Conservation (phyloP, 805 yeast genomes). For the Starmerella asiatica region DNA sequence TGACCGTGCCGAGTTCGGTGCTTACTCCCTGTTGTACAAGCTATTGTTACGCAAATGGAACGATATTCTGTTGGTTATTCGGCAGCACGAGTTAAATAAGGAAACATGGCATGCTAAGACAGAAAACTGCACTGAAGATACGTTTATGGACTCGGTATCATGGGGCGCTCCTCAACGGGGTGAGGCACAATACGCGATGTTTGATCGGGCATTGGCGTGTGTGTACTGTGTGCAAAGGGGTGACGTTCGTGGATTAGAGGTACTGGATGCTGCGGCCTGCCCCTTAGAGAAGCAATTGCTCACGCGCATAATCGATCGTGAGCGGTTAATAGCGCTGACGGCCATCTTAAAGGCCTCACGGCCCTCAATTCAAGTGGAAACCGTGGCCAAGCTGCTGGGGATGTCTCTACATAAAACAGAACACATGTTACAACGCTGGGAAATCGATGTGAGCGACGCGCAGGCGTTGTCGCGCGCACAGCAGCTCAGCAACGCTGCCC, state of each 20-base stretch:
- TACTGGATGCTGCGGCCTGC: not conserved
- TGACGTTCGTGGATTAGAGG: not conserved
- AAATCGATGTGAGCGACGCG: not conserved
- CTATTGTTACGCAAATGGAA: conserved; percentile 10
- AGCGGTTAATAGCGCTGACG: conserved; percentile 3
- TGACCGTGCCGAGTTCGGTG: conserved; percentile 9
- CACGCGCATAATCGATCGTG: conserved; percentile 1
- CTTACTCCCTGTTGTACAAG: conserved; percentile 11
- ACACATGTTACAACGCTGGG: not conserved
- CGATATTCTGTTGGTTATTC: conserved; percentile 3
- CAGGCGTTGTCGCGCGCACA: too few relatives aligned
- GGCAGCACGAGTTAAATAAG: too few relatives aligned
- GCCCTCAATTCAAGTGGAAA: conserved; percentile 8
- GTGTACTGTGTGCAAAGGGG: conserved; percentile 1
- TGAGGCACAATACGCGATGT: conserved; percentile 1
- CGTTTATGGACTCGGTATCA: too few relatives aligned
- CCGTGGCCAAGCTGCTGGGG: conserved; percentile 3
- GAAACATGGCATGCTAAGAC: too few relatives aligned
- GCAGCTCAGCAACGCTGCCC: too few relatives aligned
- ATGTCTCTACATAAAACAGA: too few relatives aligned
- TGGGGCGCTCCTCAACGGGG: too few relatives aligned
- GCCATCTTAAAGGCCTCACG: conserved; percentile 4
- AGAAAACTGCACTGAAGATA: too few relatives aligned
- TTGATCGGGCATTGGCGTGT: conserved; percentile 5
- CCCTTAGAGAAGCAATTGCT: conserved; percentile 10